Conservation (phyloP, 352 stramenopile genomes). For the Phytopythium helicoides region DNA sequence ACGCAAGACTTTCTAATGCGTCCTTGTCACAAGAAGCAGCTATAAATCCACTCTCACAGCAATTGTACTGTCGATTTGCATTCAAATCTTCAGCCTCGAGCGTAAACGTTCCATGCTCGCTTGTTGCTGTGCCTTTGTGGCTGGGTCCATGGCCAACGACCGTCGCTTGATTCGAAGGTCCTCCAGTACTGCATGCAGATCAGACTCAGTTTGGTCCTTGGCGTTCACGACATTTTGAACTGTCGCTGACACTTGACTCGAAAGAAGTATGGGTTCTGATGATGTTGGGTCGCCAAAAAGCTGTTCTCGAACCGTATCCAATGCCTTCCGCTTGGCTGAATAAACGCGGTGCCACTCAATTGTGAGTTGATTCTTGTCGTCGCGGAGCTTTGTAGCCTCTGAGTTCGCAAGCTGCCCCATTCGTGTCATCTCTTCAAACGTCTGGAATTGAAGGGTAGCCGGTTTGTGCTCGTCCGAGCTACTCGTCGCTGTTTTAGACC, state of each 20-base stretch:
- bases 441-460: conserved; percentile 9
- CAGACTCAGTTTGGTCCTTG: conserved; percentile 17
- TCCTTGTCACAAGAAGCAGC: too few species aligned
- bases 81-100: background rate
- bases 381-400: conserved; percentile 11
- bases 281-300: conserved; percentile 23
- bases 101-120: background rate
- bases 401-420: conserved; percentile 7
- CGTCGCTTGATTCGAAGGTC: conserved; percentile 14
- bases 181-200: conserved; percentile 17
- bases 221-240: conserved; percentile 8
- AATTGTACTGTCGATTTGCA: too few species aligned
- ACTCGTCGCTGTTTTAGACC: background rate
- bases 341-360: conserved; percentile 18
- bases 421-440: conserved; percentile 28
- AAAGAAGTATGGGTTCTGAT: conserved; percentile 18
- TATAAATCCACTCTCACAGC: too few species aligned
- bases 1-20: too few species aligned
- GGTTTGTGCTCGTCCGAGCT: background rate
- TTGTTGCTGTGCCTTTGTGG: conserved; percentile 16
- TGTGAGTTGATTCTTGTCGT: conserved; percentile 7
- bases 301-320: conserved; percentile 13
- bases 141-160: conserved; percentile 13
- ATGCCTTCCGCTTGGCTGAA: conserved; percentile 11
- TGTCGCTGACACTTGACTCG: conserved; percentile 5